Evolutionary conservation across 2,329 filamentous ascomycete species (phyloP), one percentile per base, ranked within the genome.

Genomic region (Acarospora socialis): DNA sequence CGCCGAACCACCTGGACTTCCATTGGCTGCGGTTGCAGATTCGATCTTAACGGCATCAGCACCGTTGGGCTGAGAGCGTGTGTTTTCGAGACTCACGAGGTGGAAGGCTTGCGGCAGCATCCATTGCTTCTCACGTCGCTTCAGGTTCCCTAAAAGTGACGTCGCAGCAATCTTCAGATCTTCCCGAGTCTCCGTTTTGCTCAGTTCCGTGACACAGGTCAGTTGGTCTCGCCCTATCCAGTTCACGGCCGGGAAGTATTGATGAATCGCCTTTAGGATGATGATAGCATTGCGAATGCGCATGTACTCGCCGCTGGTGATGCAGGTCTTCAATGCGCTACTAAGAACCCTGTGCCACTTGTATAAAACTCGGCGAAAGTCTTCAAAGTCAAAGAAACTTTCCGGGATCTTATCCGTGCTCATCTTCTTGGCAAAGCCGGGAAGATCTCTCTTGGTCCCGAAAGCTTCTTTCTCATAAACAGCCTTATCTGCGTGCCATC

Each of bases 261-360:
- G 74, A 15, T 82, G 70, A 28, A 93, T 67, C 7, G 73, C 69
- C 51, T 90, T 92, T 37, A 98, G 65, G 3, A 95, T 68, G 36
- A 80, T 90, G 43, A 95, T 92, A 26, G 84, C 83, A 51, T 98
- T 98, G 34, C 87, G 77, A 50, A 95, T 92, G 53, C 94, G 86
- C 79, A 94, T 94, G 70, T 90, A 98, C 55, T 95, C 87, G 19
- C 72, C 75, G 17, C 78, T 77, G 12, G 73, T 73, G 28, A 98
- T 66, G 51, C 87, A 94, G 21, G 70, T 69, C 51, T 84, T 86
- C 33, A 98, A 62, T 2, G 87, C 82, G 30, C 63, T 70, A 45
- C 79, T 80, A 25, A 98, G 60, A 41, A 80, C 74, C 46, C 78
- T 75, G 54, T 98, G 92, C 84, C 87, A 95, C 45, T 81, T 80